Conservation (phyloP, 495 filamentous ascomycete species). For the Aspergillus ellipticus region DNA sequence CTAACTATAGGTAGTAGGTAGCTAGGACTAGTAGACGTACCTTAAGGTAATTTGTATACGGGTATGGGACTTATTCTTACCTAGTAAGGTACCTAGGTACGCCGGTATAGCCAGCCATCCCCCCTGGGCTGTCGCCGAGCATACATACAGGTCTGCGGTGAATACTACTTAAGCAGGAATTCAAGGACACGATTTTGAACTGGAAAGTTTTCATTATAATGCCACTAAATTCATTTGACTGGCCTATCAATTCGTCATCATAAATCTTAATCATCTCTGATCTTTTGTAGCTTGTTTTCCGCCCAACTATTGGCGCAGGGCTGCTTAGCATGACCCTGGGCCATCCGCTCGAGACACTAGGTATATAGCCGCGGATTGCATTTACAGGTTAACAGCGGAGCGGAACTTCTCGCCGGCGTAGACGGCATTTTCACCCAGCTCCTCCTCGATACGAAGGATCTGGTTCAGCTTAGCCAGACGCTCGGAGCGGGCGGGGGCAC, state of each 20-base stretch:
- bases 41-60: too few species aligned
- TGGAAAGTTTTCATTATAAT: constrained; percentile 23
- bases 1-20: not conserved
- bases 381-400: constrained; percentile 81
- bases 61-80: too few species aligned
- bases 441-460: constrained; percentile 99
- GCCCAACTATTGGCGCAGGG: constrained; percentile 10
- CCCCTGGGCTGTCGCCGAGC: too few species aligned
- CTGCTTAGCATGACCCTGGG: too few species aligned
- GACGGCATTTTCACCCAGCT: constrained; percentile 86
- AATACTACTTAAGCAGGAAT: too few species aligned
- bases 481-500: constrained; percentile 92
- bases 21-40: too few species aligned
- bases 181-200: not conserved
- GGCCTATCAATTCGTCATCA: constrained; percentile 28
- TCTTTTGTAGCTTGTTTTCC: constrained; percentile 1
- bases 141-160: too few species aligned
- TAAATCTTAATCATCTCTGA: constrained; percentile 15
- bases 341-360: not conserved
- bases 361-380: constrained; percentile 16
- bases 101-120: too few species aligned
- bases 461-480: constrained; percentile 99
- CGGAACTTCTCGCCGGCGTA: constrained; percentile 92
- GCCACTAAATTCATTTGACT: constrained; percentile 18
- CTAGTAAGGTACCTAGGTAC: too few species aligned